Percentiles rank a stretch among this genome's conserved stretches.
Conservation (phyloP, 2,329 filamentous ascomycete species). For the Diaporthe ampelina region DNA sequence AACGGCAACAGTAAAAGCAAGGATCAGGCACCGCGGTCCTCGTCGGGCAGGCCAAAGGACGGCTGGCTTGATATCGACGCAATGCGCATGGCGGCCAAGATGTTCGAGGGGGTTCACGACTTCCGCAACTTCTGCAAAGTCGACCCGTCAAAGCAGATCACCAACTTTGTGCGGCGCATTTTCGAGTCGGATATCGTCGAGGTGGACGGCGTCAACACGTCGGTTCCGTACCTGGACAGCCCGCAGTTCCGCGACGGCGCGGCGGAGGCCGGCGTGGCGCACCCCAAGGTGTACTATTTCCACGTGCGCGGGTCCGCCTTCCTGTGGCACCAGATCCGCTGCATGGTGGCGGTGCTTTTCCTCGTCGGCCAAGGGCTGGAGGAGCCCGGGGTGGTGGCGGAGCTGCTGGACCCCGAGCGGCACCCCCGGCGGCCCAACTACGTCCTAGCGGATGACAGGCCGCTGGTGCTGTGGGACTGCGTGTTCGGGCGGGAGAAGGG, state of each 20-base stretch:
- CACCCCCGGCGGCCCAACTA: conserved; percentile 87
- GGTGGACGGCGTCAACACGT: conserved; percentile 67
- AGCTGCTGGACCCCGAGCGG: conserved; percentile 79
- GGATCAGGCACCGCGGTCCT: no score
- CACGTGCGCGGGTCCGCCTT: conserved; percentile 92
- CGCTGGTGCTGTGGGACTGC: conserved; percentile 96
- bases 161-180: conserved; percentile 84
- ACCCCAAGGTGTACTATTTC: conserved; percentile 86
- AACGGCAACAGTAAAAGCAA: conserved; percentile 39
- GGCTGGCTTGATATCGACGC: conserved; percentile 90
- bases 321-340: conserved; percentile 97
- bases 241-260: conserved; percentile 58
- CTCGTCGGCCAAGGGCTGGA: conserved; percentile 92
- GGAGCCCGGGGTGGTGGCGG: conserved; percentile 76
- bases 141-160: conserved; percentile 89
- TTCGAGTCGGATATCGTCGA: conserved; percentile 85
- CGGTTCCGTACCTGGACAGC: conserved; percentile 68
- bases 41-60: conserved; percentile 58
- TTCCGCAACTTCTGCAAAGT: conserved; percentile 98
- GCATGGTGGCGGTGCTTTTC: conserved; percentile 95
- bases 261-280: conserved; percentile 42
- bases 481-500: conserved; percentile 69
- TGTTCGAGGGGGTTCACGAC: conserved; percentile 88
- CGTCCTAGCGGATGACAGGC: conserved; percentile 89
- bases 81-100: conserved; percentile 86